phyloP scores from a whole-genome alignment of 495 filamentous ascomycete species.

The Penicillium daleae region DNA sequence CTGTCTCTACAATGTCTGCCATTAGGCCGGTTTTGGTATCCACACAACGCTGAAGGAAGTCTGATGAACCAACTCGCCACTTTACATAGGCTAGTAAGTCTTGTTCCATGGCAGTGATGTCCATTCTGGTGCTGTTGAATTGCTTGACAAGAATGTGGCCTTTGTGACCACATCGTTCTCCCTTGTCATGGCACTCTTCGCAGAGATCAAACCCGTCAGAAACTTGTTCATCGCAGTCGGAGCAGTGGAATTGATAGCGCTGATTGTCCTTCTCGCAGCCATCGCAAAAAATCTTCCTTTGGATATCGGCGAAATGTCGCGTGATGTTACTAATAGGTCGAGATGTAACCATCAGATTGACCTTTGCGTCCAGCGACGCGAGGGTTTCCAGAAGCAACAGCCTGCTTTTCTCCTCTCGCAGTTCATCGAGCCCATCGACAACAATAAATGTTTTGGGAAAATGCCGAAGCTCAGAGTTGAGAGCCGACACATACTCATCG shows the following conservation, averaged over 20 bases:
- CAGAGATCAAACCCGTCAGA: constrained; percentile 2
- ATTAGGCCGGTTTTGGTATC: constrained; percentile 5
- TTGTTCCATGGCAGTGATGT: constrained; percentile 10
- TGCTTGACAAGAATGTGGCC: constrained; percentile 7
- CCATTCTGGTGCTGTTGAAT: constrained; percentile 4
- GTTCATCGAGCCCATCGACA: constrained; percentile 18
- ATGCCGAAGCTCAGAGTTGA: not conserved
- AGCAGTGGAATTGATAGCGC: constrained; percentile 8
- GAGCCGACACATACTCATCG: constrained; percentile 1
- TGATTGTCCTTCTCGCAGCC: not conserved
- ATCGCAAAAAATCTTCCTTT: constrained; percentile 1
- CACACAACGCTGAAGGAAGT: constrained; percentile 9
- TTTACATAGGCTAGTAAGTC: constrained; percentile 8
- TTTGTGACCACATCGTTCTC: constrained; percentile 2
- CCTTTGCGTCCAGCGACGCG: not conserved
- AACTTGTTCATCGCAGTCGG: constrained; percentile 4
- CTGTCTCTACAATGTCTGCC: constrained; percentile 4
- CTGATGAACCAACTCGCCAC: constrained; percentile 11
- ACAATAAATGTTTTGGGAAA: constrained; percentile 15
- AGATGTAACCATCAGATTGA: constrained; percentile 10
- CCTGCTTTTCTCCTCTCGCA: constrained; percentile 10
- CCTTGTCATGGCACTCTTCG: constrained; percentile 6
- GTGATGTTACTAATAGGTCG: constrained; percentile 7
- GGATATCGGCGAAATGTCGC: constrained; percentile 5
- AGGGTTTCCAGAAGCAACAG: constrained; percentile 3